Conservation (phyloP, 176 grass and related monocot genomes). For the Alloteropsis semialata region DNA sequence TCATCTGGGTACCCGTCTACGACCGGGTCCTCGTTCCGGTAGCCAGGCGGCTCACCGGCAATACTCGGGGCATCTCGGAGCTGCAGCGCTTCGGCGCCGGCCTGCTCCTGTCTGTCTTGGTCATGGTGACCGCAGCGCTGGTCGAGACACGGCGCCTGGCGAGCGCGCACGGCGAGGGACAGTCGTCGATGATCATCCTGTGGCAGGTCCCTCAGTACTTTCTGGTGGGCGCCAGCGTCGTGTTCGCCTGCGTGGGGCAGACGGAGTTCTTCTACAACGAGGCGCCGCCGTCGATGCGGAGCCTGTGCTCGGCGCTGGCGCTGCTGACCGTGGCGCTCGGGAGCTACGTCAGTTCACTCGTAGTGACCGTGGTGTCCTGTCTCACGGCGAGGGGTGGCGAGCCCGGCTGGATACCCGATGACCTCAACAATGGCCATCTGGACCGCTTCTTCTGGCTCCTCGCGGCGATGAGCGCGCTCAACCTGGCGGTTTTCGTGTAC, state of each 20-base stretch:
- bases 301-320: slow-evolving; percentile 39
- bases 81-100: slow-evolving; percentile 67
- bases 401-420: slow-evolving; percentile 53
- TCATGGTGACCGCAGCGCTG: slow-evolving; percentile 60
- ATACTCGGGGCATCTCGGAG: slow-evolving; percentile 65
- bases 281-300: slow-evolving; percentile 49
- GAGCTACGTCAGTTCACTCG: slow-evolving; percentile 54
- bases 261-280: slow-evolving; percentile 59
- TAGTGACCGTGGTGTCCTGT: slow-evolving; percentile 25
- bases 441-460: slow-evolving; percentile 59
- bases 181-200: slow-evolving; percentile 54
- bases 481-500: slow-evolving; percentile 37
- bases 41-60: slow-evolving; percentile 52
- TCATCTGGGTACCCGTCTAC: slow-evolving; percentile 71
- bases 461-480: slow-evolving; percentile 33
- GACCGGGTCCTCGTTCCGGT: slow-evolving; percentile 59
- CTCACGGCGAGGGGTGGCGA: slow-evolving; percentile 27
- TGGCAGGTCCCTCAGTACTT: slow-evolving; percentile 68
- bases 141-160: slow-evolving; percentile 59
- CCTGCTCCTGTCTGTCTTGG: slow-evolving; percentile 61
- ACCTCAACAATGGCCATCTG: slow-evolving; percentile 54
- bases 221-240: slow-evolving; percentile 50
- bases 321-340: slow-evolving; percentile 41
- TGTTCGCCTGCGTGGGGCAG: slow-evolving; percentile 52
- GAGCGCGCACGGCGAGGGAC: slow-evolving; percentile 3